phyloP scores from a whole-genome alignment of 805 yeast genomes.

The Barnettozyma sucrosica region DNA sequence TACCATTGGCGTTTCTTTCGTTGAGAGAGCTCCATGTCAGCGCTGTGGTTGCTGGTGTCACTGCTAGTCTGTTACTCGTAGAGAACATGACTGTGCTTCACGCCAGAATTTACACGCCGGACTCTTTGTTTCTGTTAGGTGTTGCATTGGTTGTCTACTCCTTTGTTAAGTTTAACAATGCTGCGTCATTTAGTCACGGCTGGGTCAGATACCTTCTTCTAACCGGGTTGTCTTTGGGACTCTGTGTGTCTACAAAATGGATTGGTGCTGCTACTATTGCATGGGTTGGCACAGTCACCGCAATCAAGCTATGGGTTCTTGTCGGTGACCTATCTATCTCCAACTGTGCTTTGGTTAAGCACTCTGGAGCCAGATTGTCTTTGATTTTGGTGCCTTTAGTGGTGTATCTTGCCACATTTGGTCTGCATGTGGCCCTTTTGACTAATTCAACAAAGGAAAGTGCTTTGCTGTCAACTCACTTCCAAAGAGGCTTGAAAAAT shows the following conservation, averaged over 20 bases:
- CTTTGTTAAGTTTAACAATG: conserved; percentile 43
- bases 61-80: conserved; percentile 44
- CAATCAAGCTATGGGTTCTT: conserved; percentile 53
- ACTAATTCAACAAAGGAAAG: conserved; percentile 49
- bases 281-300: conserved; percentile 51
- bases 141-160: conserved; percentile 44
- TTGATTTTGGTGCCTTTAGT: conserved; percentile 50
- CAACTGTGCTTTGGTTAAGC: conserved; percentile 32
- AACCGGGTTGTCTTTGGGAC: conserved; percentile 48
- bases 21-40: conserved; percentile 53
- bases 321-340: conserved; percentile 61
- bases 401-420: conserved; percentile 53
- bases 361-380: conserved; percentile 34
- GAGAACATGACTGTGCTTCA: conserved; percentile 61
- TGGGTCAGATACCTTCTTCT: conserved; percentile 51
- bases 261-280: conserved; percentile 61
- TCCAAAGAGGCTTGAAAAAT: conserved; percentile 51
- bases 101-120: conserved; percentile 47
- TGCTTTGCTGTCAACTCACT: conserved; percentile 58
- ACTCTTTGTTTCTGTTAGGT: conserved; percentile 39
- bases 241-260: conserved; percentile 57
- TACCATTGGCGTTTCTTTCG: conserved; percentile 48
- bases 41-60: conserved; percentile 42
- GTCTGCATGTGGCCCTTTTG: conserved; percentile 47
- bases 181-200: conserved; percentile 36